phyloP scores from a whole-genome alignment of 2,329 filamentous ascomycete genomes.

The Ambrosiella beaveri region DNA sequence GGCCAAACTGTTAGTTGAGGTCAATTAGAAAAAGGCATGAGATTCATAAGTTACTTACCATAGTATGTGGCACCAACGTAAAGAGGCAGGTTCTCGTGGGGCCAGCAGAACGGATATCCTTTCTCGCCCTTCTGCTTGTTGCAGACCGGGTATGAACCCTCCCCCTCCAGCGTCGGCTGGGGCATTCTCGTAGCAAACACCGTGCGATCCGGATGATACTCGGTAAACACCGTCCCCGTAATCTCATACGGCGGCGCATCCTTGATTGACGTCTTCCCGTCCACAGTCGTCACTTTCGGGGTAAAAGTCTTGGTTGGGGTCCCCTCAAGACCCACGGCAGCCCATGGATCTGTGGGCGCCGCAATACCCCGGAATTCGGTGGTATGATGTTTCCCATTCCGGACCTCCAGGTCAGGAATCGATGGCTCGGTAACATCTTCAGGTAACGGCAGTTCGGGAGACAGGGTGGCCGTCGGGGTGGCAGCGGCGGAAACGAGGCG shows the following conservation, averaged over 20 bases:
- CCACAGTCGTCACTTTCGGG: constrained; percentile 29
- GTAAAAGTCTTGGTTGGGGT: constrained; percentile 30
- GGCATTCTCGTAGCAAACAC: constrained; percentile 28
- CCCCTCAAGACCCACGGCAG: constrained; percentile 31
- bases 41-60: constrained; percentile 21
- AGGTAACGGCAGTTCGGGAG: not conserved
- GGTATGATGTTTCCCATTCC: not conserved
- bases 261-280: constrained; percentile 25
- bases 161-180: constrained; percentile 25
- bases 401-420: not conserved
- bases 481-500: constrained; percentile 1
- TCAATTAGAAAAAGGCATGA: not conserved
- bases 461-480: not conserved
- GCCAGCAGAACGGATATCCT: constrained; percentile 35
- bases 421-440: not conserved
- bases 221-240: constrained; percentile 27
- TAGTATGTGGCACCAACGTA: constrained; percentile 33
- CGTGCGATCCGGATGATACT: constrained; percentile 23
- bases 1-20: not conserved
- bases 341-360: constrained; percentile 31
- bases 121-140: constrained; percentile 30
- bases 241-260: constrained; percentile 29
- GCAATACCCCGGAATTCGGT: constrained; percentile 14
- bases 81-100: constrained; percentile 26
- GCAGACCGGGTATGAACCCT: constrained; percentile 28